A percentile compares a stretch with the other conserved stretches of the same genome.
Evolutionary conservation across 768 basidiomycete genomes (phyloP).

Genomic region (Phlebiopsis gigantea): DNA sequence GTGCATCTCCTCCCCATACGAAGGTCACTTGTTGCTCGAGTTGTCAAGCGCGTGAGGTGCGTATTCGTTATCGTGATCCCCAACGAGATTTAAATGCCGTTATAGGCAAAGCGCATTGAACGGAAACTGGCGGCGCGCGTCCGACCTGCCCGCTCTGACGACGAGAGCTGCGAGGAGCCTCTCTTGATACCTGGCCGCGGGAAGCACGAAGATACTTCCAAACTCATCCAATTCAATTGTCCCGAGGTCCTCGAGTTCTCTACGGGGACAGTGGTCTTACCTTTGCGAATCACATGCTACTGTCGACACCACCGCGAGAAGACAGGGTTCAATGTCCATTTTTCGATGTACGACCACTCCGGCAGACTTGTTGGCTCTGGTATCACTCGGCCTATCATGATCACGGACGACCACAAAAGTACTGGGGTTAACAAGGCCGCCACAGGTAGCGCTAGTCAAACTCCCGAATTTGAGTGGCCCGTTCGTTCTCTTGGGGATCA

Average conservation of each 20-base stretch:
- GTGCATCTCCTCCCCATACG: constrained; percentile 73
- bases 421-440: constrained; percentile 29
- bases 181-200: constrained; percentile 32
- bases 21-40: constrained; percentile 81
- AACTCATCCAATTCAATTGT: constrained; percentile 96
- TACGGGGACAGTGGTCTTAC: constrained; percentile 81
- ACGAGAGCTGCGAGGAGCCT: constrained; percentile 58
- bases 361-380: constrained; percentile 82
- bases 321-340: constrained; percentile 86
- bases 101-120: constrained; percentile 80
- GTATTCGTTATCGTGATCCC: constrained; percentile 16
- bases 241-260: constrained; percentile 86
- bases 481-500: constrained; percentile 5
- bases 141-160: constrained; percentile 70
- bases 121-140: constrained; percentile 85
- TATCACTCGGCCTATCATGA: constrained; percentile 88
- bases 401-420: constrained; percentile 99
- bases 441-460: constrained; percentile 3
- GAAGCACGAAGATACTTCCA: constrained; percentile 65
- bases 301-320: constrained; percentile 98
- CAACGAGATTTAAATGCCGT: neutral
- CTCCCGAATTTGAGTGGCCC: constrained; percentile 12
- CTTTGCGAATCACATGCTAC: constrained; percentile 95
- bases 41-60: constrained; percentile 82
- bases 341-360: constrained; percentile 74